A percentile compares a stretch with the other conserved stretches of the same genome.
Evolutionary conservation across 345 rosid genomes (phyloP).

Genomic region (Salix koriyanagi): DNA sequence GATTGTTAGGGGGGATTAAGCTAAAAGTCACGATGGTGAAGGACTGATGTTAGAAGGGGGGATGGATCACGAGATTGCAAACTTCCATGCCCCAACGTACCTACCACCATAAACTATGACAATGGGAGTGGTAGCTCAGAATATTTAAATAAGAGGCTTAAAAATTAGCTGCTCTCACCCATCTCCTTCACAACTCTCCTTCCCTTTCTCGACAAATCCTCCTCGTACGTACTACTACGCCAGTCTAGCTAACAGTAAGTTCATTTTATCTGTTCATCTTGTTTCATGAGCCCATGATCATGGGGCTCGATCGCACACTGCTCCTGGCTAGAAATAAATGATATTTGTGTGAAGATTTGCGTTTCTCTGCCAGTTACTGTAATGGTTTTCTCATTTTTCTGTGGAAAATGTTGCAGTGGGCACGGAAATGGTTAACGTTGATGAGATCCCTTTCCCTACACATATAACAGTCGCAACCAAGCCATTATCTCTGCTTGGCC

Average conservation of each 20-base stretch:
- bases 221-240: too few relatives aligned
- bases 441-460: conserved; percentile 65
- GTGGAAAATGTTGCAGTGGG: conserved; percentile 44
- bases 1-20: neutral
- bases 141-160: neutral
- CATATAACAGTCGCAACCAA: conserved; percentile 47
- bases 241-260: too few relatives aligned
- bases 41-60: conserved; percentile 5
- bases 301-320: too few relatives aligned
- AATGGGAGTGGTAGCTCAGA: conserved; percentile 5
- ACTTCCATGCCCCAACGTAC: conserved; percentile 17
- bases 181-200: neutral
- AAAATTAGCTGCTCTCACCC: neutral
- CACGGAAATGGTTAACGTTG: conserved; percentile 63
- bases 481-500: conserved; percentile 61
- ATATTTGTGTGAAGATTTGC: too few relatives aligned
- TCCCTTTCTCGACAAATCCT: neutral
- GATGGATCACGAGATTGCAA: conserved; percentile 26
- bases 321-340: too few relatives aligned
- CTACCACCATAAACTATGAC: conserved; percentile 11
- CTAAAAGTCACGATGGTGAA: too few relatives aligned
- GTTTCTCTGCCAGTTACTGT: too few relatives aligned
- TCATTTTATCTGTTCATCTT: too few relatives aligned
- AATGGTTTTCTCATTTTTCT: neutral
- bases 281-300: too few relatives aligned